Conservation (phyloP, 495 filamentous ascomycete genomes). For the Lophiostoma macrostomum region DNA sequence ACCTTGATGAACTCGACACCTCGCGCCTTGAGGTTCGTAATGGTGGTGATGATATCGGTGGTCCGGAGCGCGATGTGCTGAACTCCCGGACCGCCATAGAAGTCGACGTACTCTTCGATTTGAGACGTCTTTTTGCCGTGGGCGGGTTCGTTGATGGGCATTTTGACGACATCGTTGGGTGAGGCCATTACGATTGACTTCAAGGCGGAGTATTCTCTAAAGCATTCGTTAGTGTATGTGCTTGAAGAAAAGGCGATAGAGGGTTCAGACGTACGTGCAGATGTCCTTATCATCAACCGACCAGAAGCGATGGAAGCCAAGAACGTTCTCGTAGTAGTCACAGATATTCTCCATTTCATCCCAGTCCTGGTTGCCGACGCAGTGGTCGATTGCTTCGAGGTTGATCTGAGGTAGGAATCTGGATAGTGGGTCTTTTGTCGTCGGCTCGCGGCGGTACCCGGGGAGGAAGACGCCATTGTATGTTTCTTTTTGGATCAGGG, state of each 20-base stretch:
- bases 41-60: constrained; percentile 68
- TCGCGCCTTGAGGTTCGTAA: constrained; percentile 68
- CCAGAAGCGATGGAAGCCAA: constrained; percentile 96
- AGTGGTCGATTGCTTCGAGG: constrained; percentile 79
- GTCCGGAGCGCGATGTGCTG: constrained; percentile 90
- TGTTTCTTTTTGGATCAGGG: constrained; percentile 63
- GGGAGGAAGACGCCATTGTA: constrained; percentile 78
- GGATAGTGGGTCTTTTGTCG: constrained; percentile 46
- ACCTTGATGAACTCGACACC: constrained; percentile 89
- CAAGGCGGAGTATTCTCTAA: constrained; percentile 74
- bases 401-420: constrained; percentile 57
- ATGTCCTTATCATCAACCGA: constrained; percentile 83
- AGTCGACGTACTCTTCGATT: constrained; percentile 90
- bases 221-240: neutral
- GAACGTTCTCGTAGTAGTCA: constrained; percentile 79
- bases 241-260: neutral
- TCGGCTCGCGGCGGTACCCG: constrained; percentile 58
- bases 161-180: constrained; percentile 79
- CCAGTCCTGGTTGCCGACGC: constrained; percentile 93
- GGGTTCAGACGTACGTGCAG: constrained; percentile 51
- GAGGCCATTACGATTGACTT: constrained; percentile 84
- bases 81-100: constrained; percentile 80
- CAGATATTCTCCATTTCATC: constrained; percentile 79
- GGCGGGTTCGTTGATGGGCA: constrained; percentile 96
- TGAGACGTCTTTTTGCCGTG: constrained; percentile 79